Base-by-base conservation (phyloP, 441 rosid genomes). In the Theobroma grandiflorum region DNA sequence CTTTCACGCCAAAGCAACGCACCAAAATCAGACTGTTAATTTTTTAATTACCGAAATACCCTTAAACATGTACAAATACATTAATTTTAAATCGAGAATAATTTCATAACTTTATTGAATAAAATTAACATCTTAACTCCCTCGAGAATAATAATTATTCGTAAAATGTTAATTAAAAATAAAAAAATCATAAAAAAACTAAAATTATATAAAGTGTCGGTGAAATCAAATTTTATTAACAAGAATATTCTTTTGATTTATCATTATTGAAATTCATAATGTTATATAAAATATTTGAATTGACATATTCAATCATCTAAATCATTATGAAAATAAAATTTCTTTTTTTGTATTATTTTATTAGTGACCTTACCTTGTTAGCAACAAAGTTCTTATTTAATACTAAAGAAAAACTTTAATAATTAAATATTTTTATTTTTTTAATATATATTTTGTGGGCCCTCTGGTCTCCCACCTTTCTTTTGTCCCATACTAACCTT, bases 1-100 rank as follows among this genome's bases (percentile, higher is more conserved):
- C 80, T 50, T 81, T 78, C 82, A 74, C 82, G 83, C 66, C 82
- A 79, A 79, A 74, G 67, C 61, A 50, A 61, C 47, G 66, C 72
- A 12, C 65, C 47, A 18, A 65, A 50, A 7, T 26, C 31, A 26
- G 31, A 26, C 31, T 26, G 31, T 26, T 26, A 26, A 26, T 26
- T 26, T 26, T 26, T 26, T 26, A 26, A 26, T 26, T 26, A 26
- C 31, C 31, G 1, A 26, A 26, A 26, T 26, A 26, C 31, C 31
- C 31, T 26, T 26, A 26, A 26, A 26, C 31, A 26, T 1, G 31
- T 26, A 26, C 31, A 26, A 26, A 26, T 26, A 26, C 31, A 26
- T 26, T 26, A 26, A 26, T 26, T 26, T 26, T 26, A 26, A 26
- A 26, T 26, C 31, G 31, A 26, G 0, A 26, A 26, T 26, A 26